Base-by-base conservation (phyloP, 1,284 basidiomycete species). In the Rhodotorula sp. region DNA sequence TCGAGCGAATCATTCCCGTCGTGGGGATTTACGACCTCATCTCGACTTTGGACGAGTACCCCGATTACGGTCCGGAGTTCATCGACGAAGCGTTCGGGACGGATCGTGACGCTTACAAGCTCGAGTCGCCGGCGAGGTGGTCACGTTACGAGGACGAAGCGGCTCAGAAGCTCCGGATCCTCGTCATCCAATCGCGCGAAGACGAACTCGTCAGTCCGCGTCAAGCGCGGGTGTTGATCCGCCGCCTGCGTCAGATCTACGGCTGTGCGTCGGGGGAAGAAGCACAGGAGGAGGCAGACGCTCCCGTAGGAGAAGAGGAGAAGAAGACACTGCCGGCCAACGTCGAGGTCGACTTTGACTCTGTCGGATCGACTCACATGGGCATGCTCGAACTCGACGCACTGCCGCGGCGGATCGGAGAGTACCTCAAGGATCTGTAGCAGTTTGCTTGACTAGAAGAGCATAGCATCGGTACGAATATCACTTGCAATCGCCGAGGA, bases 61-160 rank as follows among this genome's bases (percentile, higher is more conserved):
- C 73, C 3, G 28, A 45, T 10, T 74, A 74, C 48, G 54, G 54
- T 16, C 43, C 34, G 26, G 62, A 31, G 15, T 76, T 74, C 64
- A 69, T 74, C 15, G 34, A 60, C 23, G 64, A 64, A 5, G 75
- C 75, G 38, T 74, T 76, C 26, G 70, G 69, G 3, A n/a, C n/a
- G 1, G 66, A 70, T 45, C 55, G 43, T 16, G 31, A 18, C 2
- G 38, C 31, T 18, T 65, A 70, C 19, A 62, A 47, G 7, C 18
- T 23, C 34, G 74, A 76, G 48, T 76, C 74, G 18, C 72, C 72
- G 3, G 58, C 68, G 58, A 50, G 69, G 10, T 76, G 74, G 74
- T 31, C 26, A 8, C 16, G 60, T 1, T 28, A 47, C 45, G 61
- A 57, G 1, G 63, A 67, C 38, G 59, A 60, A 6, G 55, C n/a